These are phyloP conservation scores for Epichloe glyceriae DNA, from an alignment of 2,329 filamentous ascomycete genomes.

Conservation along the genomic window DNA sequence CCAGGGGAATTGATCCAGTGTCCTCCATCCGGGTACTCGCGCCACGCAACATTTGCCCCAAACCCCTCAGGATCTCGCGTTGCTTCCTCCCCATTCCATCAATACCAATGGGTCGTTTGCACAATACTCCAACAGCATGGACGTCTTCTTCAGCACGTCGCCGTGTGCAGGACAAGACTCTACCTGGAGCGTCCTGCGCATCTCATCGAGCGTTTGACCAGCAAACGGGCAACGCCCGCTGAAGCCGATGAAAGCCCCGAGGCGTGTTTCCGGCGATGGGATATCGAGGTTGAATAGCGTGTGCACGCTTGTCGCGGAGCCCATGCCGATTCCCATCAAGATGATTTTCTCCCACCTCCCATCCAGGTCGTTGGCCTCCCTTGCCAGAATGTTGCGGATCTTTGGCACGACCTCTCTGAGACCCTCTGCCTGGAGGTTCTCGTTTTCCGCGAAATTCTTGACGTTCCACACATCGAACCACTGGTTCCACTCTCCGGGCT, in stretches of 20 bases:
- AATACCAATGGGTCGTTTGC: slow-evolving; percentile 28
- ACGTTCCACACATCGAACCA: slow-evolving; percentile 40
- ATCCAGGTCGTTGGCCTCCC: slow-evolving; percentile 22
- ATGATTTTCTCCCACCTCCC: slow-evolving; percentile 26
- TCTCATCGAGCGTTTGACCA: slow-evolving; percentile 16
- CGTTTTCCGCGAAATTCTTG: slow-evolving; percentile 23
- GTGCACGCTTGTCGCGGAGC: slow-evolving; percentile 27
- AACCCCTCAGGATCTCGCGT: slow-evolving; percentile 21
- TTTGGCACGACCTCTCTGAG: slow-evolving; percentile 23
- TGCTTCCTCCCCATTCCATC: slow-evolving; percentile 21
- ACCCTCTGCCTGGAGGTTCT: slow-evolving; percentile 28
- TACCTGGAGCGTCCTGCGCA: slow-evolving; percentile 20
- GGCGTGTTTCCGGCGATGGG: slow-evolving; percentile 5
- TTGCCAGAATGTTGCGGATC: slow-evolving; percentile 19
- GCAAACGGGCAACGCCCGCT: slow-evolving; percentile 24
- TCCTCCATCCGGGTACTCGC: slow-evolving; percentile 27
- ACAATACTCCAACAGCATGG: slow-evolving; percentile 32
- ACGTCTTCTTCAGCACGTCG: slow-evolving; percentile 25
- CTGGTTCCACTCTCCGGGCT: slow-evolving; percentile 19
- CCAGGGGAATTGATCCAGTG: slow-evolving; percentile 31
- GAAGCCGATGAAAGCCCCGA: slow-evolving; percentile 25
- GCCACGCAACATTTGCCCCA: slow-evolving; percentile 26
- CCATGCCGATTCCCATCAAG: slow-evolving; percentile 34
- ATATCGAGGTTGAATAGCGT: slow-evolving; percentile 23
- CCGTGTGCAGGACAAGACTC: slow-evolving; percentile 12